Evolutionary conservation across 169 alveolate genomes (phyloP).

Genomic region (Eimeria falciformis): DNA sequence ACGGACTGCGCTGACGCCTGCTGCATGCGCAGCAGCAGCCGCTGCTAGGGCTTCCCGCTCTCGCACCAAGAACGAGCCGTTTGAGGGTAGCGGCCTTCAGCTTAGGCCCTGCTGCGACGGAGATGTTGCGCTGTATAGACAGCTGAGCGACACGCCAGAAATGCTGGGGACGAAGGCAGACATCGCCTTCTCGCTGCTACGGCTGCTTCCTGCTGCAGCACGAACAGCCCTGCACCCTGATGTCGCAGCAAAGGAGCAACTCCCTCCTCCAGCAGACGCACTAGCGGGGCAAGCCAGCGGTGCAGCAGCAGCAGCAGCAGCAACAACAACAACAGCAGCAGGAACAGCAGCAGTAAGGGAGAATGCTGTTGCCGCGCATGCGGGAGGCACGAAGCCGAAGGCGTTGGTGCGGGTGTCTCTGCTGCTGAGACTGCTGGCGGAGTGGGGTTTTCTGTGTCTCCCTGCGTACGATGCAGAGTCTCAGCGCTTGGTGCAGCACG

Average conservation of each 20-base stretch:
- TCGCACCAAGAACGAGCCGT: background rate
- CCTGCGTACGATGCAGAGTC: conserved; percentile 26
- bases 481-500: background rate
- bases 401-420: conserved; percentile 55
- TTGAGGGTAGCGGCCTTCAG: conserved; percentile 15
- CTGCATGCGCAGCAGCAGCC: conserved; percentile 32
- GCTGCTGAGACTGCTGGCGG: conserved; percentile 20
- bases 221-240: conserved; percentile 25
- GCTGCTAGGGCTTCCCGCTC: background rate
- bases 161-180: conserved; percentile 28
- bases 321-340: conserved; percentile 2
- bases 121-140: background rate
- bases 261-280: conserved; percentile 8
- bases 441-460: conserved; percentile 48
- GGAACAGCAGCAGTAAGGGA: background rate
- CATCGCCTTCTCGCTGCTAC: conserved; percentile 7
- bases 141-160: conserved; percentile 20
- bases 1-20: conserved; percentile 6
- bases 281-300: background rate
- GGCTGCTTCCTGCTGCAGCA: conserved; percentile 59
- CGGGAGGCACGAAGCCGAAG: background rate
- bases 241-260: conserved; percentile 31
- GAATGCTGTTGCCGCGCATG: background rate
- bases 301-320: conserved; percentile 6
- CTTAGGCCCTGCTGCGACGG: conserved; percentile 54